phyloP scores from a whole-genome alignment of 768 basidiomycete species.

The Lactarius indigo region DNA sequence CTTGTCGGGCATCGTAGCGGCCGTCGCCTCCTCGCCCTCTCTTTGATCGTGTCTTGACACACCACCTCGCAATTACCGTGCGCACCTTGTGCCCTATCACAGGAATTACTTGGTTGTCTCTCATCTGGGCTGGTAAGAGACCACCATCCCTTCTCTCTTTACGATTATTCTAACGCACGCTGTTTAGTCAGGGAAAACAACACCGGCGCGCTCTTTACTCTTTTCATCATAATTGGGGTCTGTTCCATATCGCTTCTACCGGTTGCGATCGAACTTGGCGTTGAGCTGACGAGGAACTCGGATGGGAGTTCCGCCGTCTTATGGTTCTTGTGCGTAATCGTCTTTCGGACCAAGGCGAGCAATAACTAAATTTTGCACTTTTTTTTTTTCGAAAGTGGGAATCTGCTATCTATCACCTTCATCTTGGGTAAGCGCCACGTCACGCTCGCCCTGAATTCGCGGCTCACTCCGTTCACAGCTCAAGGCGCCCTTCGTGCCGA shows the following conservation, averaged over 20 bases:
- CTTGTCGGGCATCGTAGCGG: slow-evolving; percentile 65
- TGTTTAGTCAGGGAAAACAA: slow-evolving; percentile 60
- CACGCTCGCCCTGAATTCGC: slow-evolving; percentile 9
- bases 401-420: slow-evolving; percentile 8
- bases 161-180: not conserved
- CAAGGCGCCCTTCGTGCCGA: slow-evolving; percentile 67
- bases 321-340: slow-evolving; percentile 71
- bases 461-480: not conserved
- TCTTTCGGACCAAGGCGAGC: not conserved
- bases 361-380: not conserved
- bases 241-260: slow-evolving; percentile 69
- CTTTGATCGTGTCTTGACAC: slow-evolving; percentile 80
- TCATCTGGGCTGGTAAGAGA: slow-evolving; percentile 78
- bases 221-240: slow-evolving; percentile 68
- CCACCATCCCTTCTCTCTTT: not conserved
- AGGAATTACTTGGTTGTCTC: slow-evolving; percentile 60
- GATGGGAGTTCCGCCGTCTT: slow-evolving; percentile 72
- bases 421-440: not conserved
- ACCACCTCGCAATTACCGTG: slow-evolving; percentile 56
- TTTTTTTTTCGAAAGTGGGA: slow-evolving; percentile 5
- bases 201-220: slow-evolving; percentile 53
- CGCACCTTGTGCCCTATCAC: slow-evolving; percentile 62
- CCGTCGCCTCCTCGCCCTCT: slow-evolving; percentile 67
- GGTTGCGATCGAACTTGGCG: slow-evolving; percentile 70
- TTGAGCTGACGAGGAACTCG: slow-evolving; percentile 76